Evolutionary conservation across 768 basidiomycete genomes (phyloP).

Genomic region (Daedalea quercina): DNA sequence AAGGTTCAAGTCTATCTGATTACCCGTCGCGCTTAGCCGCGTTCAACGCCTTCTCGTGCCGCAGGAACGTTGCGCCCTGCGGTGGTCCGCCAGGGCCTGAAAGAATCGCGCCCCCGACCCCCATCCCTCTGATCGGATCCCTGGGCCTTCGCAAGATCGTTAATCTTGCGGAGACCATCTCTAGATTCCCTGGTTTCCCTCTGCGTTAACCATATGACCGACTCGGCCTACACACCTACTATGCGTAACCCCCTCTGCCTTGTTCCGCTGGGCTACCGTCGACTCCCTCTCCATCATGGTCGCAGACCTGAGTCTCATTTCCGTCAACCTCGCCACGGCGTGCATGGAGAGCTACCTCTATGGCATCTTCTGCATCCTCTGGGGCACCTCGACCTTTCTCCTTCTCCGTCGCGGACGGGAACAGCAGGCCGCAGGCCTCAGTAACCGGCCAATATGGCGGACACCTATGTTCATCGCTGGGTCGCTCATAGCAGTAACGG

Average conservation of each 20-base stretch:
- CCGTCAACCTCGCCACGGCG: not conserved
- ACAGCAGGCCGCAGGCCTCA: not conserved
- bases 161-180: too few relatives aligned
- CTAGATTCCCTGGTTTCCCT: too few relatives aligned
- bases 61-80: too few relatives aligned
- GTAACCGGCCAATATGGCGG: not conserved
- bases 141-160: too few relatives aligned
- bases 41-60: too few relatives aligned
- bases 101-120: too few relatives aligned
- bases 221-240: too few relatives aligned
- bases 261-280: not conserved
- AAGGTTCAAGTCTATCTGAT: too few relatives aligned
- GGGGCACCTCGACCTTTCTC: not conserved
- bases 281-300: conserved; percentile 1
- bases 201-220: too few relatives aligned
- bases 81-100: too few relatives aligned
- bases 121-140: too few relatives aligned
- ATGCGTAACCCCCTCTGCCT: not conserved
- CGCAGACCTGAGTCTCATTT: not conserved
- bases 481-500: not conserved
- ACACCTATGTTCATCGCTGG: conserved; percentile 1
- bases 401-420: not conserved
- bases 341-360: not conserved
- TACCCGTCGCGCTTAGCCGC: too few relatives aligned
- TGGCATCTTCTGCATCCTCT: conserved; percentile 1